These are phyloP conservation scores for Medicago lupulina DNA, from an alignment of 306 rosid species.

Conservation along the genomic window DNA sequence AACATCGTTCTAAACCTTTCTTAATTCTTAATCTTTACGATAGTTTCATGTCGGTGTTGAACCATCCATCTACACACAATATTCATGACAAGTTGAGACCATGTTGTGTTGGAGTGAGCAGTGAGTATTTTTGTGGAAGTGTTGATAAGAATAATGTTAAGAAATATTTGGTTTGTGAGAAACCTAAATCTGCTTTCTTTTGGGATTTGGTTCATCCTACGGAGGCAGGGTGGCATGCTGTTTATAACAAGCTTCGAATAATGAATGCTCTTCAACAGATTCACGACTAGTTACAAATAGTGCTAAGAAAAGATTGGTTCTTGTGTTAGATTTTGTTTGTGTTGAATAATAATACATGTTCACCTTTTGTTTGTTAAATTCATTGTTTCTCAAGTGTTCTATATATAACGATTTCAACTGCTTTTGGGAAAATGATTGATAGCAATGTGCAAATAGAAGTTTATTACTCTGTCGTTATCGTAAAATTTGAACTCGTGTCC, in stretches of 20 bases:
- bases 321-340: conserved; percentile 3
- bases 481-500: too few relatives aligned
- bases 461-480: too few relatives aligned
- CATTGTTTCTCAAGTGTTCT: conserved; percentile 9
- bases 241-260: conserved; percentile 49
- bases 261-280: conserved; percentile 43
- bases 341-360: not conserved
- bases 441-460: too few relatives aligned
- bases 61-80: conserved; percentile 42
- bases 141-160: conserved; percentile 55
- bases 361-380: not conserved
- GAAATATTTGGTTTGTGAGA: conserved; percentile 66
- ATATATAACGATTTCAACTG: conserved; percentile 1
- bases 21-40: conserved; percentile 61
- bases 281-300: conserved; percentile 24
- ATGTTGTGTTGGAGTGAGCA: conserved; percentile 72
- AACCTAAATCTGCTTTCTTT: conserved; percentile 74
- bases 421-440: not conserved
- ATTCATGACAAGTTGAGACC: conserved; percentile 67
- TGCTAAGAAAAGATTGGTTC: not conserved
- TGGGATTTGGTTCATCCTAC: conserved; percentile 90
- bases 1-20: conserved; percentile 22
- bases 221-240: conserved; percentile 83
- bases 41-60: conserved; percentile 69
- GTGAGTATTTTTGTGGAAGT: conserved; percentile 63